phyloP scores from a whole-genome alignment of 805 yeast genomes.

The Ascoidea asiatica region DNA sequence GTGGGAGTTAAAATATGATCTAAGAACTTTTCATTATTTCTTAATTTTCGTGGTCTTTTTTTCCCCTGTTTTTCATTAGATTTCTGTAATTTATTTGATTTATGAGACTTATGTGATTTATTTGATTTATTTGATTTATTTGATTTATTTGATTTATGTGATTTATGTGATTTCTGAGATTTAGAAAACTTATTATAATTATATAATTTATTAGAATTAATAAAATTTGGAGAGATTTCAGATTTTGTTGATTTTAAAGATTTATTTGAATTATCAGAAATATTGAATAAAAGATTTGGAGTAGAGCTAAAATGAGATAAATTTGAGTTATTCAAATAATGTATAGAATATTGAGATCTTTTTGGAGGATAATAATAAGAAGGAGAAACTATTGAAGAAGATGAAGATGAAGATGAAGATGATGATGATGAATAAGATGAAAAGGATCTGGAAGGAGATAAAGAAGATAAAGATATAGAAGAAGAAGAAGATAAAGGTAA shows the following conservation, averaged over 20 bases:
- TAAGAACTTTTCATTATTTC: not conserved
- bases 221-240: no score
- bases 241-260: no score
- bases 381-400: not conserved
- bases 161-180: no score
- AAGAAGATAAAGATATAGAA: not conserved
- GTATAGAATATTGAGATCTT: no score
- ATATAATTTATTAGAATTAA: no score
- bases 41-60: not conserved
- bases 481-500: not conserved
- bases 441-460: not conserved
- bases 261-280: no score
- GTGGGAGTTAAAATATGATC: not conserved
- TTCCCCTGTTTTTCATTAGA: no score
- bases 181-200: no score
- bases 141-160: not conserved
- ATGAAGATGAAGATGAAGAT: not conserved
- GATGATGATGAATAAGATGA: not conserved
- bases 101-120: not conserved
- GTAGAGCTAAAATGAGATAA: not conserved
- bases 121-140: not conserved
- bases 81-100: not conserved
- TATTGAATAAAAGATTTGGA: not conserved
- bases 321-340: not conserved
- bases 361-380: no score